Percentiles rank a stretch among this genome's conserved stretches.
Evolutionary conservation across 208 protist genomes (phyloP).

Genomic region (Kentomonas sorsogonicus): DNA sequence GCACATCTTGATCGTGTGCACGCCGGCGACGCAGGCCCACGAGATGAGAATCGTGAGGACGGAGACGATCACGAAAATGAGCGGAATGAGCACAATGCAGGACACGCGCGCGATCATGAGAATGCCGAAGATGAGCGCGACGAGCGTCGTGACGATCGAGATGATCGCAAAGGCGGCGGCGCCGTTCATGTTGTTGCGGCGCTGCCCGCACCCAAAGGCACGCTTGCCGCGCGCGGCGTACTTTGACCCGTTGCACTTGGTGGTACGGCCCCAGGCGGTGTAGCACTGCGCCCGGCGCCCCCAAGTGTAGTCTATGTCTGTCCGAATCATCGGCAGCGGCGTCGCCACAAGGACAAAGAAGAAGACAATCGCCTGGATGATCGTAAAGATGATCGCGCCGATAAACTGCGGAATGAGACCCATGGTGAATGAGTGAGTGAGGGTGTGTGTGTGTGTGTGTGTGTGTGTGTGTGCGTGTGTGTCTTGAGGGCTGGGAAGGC

Average conservation of each 20-base stretch:
- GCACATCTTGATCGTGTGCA: slow-evolving; percentile 10
- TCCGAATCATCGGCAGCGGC: slow-evolving; percentile 1
- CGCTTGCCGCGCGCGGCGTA: slow-evolving; percentile 16
- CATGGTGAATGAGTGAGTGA: slow-evolving; percentile 19
- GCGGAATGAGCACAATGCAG: slow-evolving; percentile 11
- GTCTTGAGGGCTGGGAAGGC: too few species aligned
- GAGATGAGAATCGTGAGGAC: slow-evolving; percentile 12
- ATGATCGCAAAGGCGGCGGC: slow-evolving; percentile 29
- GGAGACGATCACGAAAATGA: slow-evolving; percentile 18
- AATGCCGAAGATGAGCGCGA: slow-evolving; percentile 17
- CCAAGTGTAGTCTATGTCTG: too few species aligned
- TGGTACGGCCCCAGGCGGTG: slow-evolving; percentile 36
- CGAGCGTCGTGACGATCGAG: slow-evolving; percentile 27
- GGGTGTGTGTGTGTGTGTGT: too few species aligned
- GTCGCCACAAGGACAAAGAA: slow-evolving; percentile 20
- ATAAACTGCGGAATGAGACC: slow-evolving; percentile 14
- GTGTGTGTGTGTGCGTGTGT: too few species aligned
- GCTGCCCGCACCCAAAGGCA: slow-evolving; percentile 16
- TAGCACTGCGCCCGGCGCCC: too few species aligned
- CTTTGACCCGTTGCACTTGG: slow-evolving; percentile 21
- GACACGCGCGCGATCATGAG: slow-evolving; percentile 20
- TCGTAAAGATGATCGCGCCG: slow-evolving; percentile 21
- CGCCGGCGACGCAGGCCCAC: slow-evolving; percentile 17
- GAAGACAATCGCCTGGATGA: slow-evolving; percentile 18
- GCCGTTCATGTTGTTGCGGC: slow-evolving; percentile 24